Conservation (phyloP, 2,329 filamentous ascomycete genomes). For the Arthrobotrys iridis region DNA sequence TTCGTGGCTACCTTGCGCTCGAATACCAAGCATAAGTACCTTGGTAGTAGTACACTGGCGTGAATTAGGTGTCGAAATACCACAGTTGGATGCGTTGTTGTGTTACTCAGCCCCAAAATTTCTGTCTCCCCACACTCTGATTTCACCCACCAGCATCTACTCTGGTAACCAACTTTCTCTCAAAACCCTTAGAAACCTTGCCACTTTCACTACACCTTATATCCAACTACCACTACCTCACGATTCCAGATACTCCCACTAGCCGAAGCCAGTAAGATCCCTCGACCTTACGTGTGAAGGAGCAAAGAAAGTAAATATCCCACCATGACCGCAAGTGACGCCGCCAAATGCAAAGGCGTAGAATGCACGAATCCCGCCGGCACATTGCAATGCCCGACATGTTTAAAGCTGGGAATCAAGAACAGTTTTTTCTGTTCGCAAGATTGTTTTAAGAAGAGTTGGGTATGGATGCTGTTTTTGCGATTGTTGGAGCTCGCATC, state of each 20-base stretch:
- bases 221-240: conserved; percentile 1
- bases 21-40: too few relatives aligned
- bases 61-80: not conserved
- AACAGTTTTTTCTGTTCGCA: conserved; percentile 98
- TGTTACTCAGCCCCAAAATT: conserved; percentile 26
- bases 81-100: conserved; percentile 4
- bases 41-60: not conserved
- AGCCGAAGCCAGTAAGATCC: conserved; percentile 52
- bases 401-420: conserved; percentile 84
- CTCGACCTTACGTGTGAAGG: conserved; percentile 38
- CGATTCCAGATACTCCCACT: conserved; percentile 5
- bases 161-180: not conserved
- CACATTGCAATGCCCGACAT: conserved; percentile 90
- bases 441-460: conserved; percentile 98
- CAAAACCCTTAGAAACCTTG: not conserved
- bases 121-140: conserved; percentile 27
- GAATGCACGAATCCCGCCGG: conserved; percentile 90
- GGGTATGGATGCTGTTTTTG: conserved; percentile 70
- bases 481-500: not conserved
- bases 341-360: conserved; percentile 75
- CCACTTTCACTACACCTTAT: not conserved
- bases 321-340: conserved; percentile 51
- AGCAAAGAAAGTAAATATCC: conserved; percentile 17
- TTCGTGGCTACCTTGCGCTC: too few relatives aligned
- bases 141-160: conserved; percentile 1